Percentiles rank a stretch among this genome's conserved stretches.
Evolutionary conservation across 2,329 filamentous ascomycete species (phyloP).

Genomic region (Endoconidiophora polonica): DNA sequence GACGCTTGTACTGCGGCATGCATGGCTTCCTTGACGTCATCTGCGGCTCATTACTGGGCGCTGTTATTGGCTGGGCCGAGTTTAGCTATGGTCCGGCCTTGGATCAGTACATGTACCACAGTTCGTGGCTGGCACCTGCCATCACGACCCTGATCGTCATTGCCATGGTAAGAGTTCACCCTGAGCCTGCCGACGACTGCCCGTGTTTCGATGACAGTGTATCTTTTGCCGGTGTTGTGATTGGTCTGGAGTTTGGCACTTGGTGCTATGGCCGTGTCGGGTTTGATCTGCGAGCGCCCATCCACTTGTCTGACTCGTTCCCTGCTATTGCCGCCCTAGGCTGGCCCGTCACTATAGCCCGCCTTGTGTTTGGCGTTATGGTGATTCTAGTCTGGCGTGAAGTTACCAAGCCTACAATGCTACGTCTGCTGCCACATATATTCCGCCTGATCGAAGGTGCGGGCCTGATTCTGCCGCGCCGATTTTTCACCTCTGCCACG

Average conservation of each 20-base stretch:
- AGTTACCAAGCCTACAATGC: conserved; percentile 66
- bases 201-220: conserved; percentile 95
- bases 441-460: conserved; percentile 72
- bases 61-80: conserved; percentile 41
- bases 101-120: conserved; percentile 53
- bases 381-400: conserved; percentile 84
- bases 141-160: conserved; percentile 51
- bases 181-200: conserved; percentile 90
- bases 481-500: conserved; percentile 81
- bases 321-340: conserved; percentile 53
- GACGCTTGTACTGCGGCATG: conserved; percentile 94
- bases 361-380: conserved; percentile 64
- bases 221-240: conserved; percentile 76
- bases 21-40: conserved; percentile 90
- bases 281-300: conserved; percentile 42
- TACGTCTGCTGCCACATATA: conserved; percentile 63
- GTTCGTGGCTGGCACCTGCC: conserved; percentile 46
- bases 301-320: conserved; percentile 6
- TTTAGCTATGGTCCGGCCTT: conserved; percentile 44
- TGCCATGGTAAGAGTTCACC: conserved; percentile 71
- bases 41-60: conserved; percentile 62
- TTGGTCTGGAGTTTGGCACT: conserved; percentile 65
- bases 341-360: conserved; percentile 41
- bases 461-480: conserved; percentile 65
- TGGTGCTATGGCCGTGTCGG: conserved; percentile 33